Percentiles rank a stretch among this genome's conserved stretches.
phyloP scores from a whole-genome alignment of 176 grass and related monocot genomes.

The Cenchrus purpureus region DNA sequence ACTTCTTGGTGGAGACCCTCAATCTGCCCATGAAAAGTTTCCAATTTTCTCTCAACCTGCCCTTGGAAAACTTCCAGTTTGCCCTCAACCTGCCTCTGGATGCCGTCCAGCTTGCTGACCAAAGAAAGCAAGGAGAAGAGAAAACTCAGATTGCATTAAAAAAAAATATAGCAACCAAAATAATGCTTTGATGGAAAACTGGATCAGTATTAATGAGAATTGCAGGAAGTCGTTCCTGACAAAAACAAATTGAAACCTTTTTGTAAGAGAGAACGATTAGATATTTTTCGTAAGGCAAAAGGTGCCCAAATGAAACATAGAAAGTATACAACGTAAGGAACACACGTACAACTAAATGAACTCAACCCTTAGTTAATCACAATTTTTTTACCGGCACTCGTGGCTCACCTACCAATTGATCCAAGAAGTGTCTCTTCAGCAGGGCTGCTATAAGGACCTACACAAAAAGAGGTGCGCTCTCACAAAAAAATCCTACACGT shows the following conservation, averaged over 20 bases:
- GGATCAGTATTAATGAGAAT: background rate
- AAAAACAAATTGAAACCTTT: background rate
- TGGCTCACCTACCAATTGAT: background rate
- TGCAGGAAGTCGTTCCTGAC: background rate
- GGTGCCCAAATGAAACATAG: background rate
- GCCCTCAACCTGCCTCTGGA: background rate
- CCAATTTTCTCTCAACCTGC: background rate
- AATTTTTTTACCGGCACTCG: background rate
- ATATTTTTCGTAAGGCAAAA: background rate
- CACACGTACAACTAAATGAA: background rate
- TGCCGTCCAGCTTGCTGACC: conserved; percentile 10
- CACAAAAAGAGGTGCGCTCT: background rate
- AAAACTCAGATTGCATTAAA: background rate
- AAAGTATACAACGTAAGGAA: background rate
- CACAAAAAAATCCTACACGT: background rate
- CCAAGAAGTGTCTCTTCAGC: background rate
- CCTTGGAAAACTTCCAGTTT: background rate
- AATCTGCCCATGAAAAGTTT: background rate
- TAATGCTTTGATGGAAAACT: background rate
- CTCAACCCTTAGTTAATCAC: background rate
- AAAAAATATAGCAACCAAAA: background rate
- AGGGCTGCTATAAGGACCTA: background rate
- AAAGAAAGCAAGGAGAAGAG: background rate
- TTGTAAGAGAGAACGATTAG: background rate
- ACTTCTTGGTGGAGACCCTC: conserved; percentile 3